A percentile compares a stretch with the other conserved stretches of the same genome.
phyloP scores from a whole-genome alignment of 441 rosid genomes.

The Eruca vesicaria region DNA sequence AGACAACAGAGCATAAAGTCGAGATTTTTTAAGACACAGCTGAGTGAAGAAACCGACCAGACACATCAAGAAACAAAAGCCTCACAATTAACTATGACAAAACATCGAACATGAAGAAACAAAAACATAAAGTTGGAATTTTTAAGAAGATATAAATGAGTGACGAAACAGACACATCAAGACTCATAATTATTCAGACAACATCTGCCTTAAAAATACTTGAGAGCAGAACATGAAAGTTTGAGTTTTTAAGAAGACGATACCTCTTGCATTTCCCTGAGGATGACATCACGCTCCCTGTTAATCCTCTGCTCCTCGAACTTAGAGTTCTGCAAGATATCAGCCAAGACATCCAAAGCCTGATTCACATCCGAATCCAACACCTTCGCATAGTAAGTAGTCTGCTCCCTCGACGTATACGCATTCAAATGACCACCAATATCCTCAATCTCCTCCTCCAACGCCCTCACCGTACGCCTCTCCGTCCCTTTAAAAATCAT shows the following conservation, averaged over 20 bases:
- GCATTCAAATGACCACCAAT: conserved; percentile 94
- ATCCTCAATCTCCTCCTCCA: conserved; percentile 90
- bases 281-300: conserved; percentile 86
- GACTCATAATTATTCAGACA: background rate
- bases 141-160: too few relatives aligned
- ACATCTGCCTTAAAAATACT: background rate
- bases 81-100: background rate
- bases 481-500: conserved; percentile 93
- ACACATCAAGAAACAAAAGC: background rate
- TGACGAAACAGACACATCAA: too few relatives aligned
- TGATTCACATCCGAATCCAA: conserved; percentile 64
- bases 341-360: conserved; percentile 76
- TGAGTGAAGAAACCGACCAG: background rate
- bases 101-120: background rate
- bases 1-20: background rate
- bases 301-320: conserved; percentile 67
- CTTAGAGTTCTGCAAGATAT: conserved; percentile 87
- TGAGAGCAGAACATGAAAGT: background rate
- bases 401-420: conserved; percentile 91
- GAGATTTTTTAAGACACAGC: background rate
- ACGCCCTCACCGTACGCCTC: conserved; percentile 48
- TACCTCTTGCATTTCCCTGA: conserved; percentile 99
- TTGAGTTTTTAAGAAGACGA: background rate
- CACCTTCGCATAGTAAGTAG: conserved; percentile 89
- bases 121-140: background rate